These are phyloP conservation scores for Penicillium crustosum DNA, from an alignment of 2,329 filamentous ascomycete genomes.

Conservation along the genomic window DNA sequence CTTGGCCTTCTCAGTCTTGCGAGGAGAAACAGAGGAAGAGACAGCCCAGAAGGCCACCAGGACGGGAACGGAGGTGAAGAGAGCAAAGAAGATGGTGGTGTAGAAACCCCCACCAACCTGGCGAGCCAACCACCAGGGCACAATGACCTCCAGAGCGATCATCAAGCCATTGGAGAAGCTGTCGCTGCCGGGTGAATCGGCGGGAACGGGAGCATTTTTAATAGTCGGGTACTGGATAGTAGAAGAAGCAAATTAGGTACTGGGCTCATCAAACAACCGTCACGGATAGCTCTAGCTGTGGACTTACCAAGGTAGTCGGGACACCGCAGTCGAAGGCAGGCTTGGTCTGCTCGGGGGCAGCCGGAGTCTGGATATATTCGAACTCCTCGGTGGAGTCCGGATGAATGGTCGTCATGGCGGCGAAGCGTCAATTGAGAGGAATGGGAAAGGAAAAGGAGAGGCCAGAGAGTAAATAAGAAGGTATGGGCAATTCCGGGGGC, in stretches of 20 bases:
- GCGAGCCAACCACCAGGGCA: slow-evolving; percentile 80
- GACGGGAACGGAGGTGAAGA: slow-evolving; percentile 77
- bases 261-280: not conserved
- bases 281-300: slow-evolving; percentile 12
- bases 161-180: slow-evolving; percentile 83
- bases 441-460: slow-evolving; percentile 23
- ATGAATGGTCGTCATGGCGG: slow-evolving; percentile 42
- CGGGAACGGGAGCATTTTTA: slow-evolving; percentile 90
- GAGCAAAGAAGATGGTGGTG: slow-evolving; percentile 81
- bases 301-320: slow-evolving; percentile 59
- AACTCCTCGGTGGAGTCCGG: slow-evolving; percentile 50
- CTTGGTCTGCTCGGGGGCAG: slow-evolving; percentile 53
- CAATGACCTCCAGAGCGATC: slow-evolving; percentile 64
- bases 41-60: slow-evolving; percentile 79
- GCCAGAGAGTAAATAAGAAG: slow-evolving; percentile 22
- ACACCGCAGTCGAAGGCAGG: slow-evolving; percentile 60
- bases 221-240: slow-evolving; percentile 73
- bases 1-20: slow-evolving; percentile 88
- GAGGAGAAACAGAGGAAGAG: slow-evolving; percentile 76
- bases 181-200: slow-evolving; percentile 79
- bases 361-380: slow-evolving; percentile 60
- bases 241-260: slow-evolving; percentile 6
- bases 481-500: slow-evolving; percentile 23
- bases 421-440: slow-evolving; percentile 29
- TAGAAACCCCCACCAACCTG: slow-evolving; percentile 81